Evolutionary conservation across 306 rosid species (phyloP), one percentile per base, ranked within the genome.

Genomic region (Quercus mongolica): DNA sequence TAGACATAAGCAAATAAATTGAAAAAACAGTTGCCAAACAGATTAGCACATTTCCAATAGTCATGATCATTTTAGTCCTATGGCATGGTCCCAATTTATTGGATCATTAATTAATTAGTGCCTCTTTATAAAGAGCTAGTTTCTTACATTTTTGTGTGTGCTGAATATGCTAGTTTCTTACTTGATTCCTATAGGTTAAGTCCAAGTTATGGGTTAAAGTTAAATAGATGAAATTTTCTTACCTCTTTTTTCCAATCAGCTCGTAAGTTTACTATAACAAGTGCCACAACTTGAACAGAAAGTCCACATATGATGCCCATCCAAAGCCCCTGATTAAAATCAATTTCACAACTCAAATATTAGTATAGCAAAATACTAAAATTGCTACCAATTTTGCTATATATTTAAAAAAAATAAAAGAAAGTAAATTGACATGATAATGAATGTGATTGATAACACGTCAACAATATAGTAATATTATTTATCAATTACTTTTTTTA

Each of bases 241-340:
- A 81, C 94, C 87, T 86, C 94, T 65, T 68, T 61, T 56, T 75
- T 56, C 91, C 94, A 87, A 80, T 87, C 79, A 0, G 89, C 84
- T 44, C 79, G 69, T 15, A 81, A 62, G 76, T 85, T 85, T 38
- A 83, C 78, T 5, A 79, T 54, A 51, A 85, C 28, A 5, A 87
- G 88, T 1, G 83, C 88, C 18, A 79, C 78, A 56, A 83, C 85
- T 80, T 87, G 93, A 82, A 90, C 87, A 57, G 68, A 46, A 54
- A 90, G 91, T 70, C 83, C 93, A 84, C 86, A 90, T 73, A 90
- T 86, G 65, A 90, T 87, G 38, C 91, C 93, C 83, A 85, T 84
- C 93, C 93, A 90, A 38, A 87, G 91, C 15, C 91, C 91, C 92
- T 89, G 64, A 41, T 12, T 23, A 64, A 33, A 63, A 18, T 19